Conservation (phyloP, 192 early-diverging fungal genomes). For the Coemansia guatemalensis region DNA sequence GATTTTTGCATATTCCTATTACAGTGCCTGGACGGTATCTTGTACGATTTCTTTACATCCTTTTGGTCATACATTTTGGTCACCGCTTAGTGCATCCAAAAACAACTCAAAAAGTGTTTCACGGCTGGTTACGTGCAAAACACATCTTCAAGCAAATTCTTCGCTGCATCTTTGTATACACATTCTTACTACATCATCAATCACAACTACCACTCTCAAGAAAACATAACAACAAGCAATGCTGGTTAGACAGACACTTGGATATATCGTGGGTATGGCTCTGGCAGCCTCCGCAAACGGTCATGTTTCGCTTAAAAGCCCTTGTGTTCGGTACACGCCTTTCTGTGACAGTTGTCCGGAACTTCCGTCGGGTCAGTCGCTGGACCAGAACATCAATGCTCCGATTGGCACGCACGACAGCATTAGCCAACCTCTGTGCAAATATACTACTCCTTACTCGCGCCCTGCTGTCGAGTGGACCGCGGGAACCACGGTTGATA, state of each 20-base stretch:
- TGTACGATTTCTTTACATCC: not conserved
- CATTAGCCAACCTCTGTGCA: slow-evolving; percentile 43
- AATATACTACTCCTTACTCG: slow-evolving; percentile 40
- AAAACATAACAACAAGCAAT: not conserved
- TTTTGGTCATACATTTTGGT: not conserved
- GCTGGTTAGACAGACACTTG: not conserved
- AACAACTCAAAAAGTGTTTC: not conserved
- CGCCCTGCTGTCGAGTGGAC: slow-evolving; percentile 44
- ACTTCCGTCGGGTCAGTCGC: slow-evolving; percentile 28
- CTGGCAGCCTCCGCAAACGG: slow-evolving; percentile 14
- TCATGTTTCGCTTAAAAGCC: slow-evolving; percentile 37
- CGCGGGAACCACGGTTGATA: slow-evolving; percentile 50
- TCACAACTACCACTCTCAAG: not conserved
- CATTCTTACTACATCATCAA: not conserved
- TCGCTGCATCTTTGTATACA: not conserved
- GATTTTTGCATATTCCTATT: not conserved
- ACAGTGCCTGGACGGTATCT: not conserved
- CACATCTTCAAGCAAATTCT: slow-evolving; percentile 1
- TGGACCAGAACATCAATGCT: slow-evolving; percentile 46
- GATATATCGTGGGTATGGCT: not conserved
- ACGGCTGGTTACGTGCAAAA: slow-evolving; percentile 1
- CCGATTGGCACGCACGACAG: slow-evolving; percentile 42
- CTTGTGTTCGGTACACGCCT: slow-evolving; percentile 48
- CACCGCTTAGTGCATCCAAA: not conserved
- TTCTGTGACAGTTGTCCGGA: slow-evolving; percentile 38